Evolutionary conservation across 2,329 filamentous ascomycete genomes (phyloP).

Genomic region (Stachybotrys elegans): DNA sequence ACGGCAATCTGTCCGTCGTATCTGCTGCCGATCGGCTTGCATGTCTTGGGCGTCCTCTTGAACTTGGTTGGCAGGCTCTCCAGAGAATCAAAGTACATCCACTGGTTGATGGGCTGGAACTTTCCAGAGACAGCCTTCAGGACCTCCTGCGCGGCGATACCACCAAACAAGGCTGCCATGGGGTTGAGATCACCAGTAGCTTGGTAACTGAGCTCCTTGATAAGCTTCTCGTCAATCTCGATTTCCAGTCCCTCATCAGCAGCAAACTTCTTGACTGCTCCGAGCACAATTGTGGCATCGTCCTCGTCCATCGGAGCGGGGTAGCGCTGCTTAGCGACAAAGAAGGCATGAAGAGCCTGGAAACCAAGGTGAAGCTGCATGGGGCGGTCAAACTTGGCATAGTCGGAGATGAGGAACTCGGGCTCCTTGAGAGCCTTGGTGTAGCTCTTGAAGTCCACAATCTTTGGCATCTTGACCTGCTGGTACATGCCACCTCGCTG

Average conservation of each 20-base stretch:
- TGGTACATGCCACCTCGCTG: slow-evolving; percentile 83
- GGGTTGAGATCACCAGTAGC: slow-evolving; percentile 85
- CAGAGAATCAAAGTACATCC: slow-evolving; percentile 96
- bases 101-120: slow-evolving; percentile 92
- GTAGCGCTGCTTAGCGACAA: slow-evolving; percentile 66
- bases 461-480: slow-evolving; percentile 98
- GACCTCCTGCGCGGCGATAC: slow-evolving; percentile 88
- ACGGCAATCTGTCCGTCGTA: slow-evolving; percentile 98
- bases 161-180: slow-evolving; percentile 93
- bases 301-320: slow-evolving; percentile 79
- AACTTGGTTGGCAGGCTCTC: slow-evolving; percentile 80
- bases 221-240: slow-evolving; percentile 86
- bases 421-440: slow-evolving; percentile 76
- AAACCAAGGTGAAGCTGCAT: slow-evolving; percentile 88
- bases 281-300: slow-evolving; percentile 75
- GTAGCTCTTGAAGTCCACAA: slow-evolving; percentile 81
- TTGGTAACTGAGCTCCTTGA: slow-evolving; percentile 92
- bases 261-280: slow-evolving; percentile 69
- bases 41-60: slow-evolving; percentile 76
- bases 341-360: slow-evolving; percentile 86
- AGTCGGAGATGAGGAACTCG: slow-evolving; percentile 88
- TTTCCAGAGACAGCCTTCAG: slow-evolving; percentile 97
- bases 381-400: slow-evolving; percentile 95
- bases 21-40: slow-evolving; percentile 76
- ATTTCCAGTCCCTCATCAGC: slow-evolving; percentile 59